These are phyloP conservation scores for Tetrahymena malaccensis DNA, from an alignment of 73 alveolate genomes.

Conservation along the genomic window DNA sequence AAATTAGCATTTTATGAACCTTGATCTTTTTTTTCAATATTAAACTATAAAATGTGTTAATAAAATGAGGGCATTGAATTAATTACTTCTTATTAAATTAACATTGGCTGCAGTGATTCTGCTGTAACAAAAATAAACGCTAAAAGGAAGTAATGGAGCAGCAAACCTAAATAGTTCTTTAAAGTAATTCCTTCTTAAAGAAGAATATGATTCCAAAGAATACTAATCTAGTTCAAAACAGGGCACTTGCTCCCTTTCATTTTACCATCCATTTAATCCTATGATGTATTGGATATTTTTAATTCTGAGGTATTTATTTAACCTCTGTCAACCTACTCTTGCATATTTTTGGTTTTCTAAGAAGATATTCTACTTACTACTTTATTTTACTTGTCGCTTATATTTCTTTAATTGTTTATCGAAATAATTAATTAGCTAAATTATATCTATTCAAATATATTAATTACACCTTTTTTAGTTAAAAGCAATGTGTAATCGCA, in stretches of 20 bases:
- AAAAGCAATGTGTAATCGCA: not conserved
- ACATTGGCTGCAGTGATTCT: not conserved
- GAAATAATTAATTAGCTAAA: not conserved
- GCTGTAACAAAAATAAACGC: not conserved
- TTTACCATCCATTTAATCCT: not conserved
- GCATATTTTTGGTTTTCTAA: not conserved
- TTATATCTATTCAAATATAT: too few species aligned
- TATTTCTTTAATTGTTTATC: too few species aligned
- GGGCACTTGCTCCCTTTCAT: not conserved
- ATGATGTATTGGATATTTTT: not conserved
- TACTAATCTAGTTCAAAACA: not conserved
- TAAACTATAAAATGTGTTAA: not conserved
- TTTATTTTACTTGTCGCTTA: not conserved
- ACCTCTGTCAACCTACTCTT: not conserved
- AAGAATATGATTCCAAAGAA: not conserved
- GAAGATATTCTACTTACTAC: not conserved
- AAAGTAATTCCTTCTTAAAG: not conserved
- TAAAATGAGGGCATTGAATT: not conserved
- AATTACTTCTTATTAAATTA: not conserved
- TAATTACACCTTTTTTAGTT: not conserved
- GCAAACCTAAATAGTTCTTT: not conserved
- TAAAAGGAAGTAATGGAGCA: not conserved
- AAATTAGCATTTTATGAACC: conserved; percentile 19
- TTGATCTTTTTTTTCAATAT: not conserved
- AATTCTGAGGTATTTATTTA: not conserved